A percentile compares a stretch with the other conserved stretches of the same genome.
phyloP scores from a whole-genome alignment of 371 early-diverging fungal species.

The Actinomortierella wolfii region DNA sequence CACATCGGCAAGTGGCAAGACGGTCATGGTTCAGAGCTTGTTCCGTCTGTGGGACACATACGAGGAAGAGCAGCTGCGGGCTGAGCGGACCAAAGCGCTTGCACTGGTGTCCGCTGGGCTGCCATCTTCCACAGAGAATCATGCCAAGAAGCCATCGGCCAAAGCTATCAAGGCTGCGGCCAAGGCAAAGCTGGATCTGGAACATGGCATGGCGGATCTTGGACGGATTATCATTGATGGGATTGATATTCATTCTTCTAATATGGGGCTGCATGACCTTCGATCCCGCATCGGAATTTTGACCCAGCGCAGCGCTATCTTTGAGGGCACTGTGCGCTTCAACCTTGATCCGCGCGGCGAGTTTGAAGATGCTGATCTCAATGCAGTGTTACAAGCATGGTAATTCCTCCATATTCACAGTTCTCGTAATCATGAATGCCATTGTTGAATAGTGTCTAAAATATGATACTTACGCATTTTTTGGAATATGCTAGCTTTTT shows the following conservation, averaged over 20 bases:
- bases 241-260: conserved; percentile 13
- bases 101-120: no score
- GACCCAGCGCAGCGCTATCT: conserved; percentile 34
- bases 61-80: conserved; percentile 29
- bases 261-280: conserved; percentile 24
- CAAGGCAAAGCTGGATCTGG: no score
- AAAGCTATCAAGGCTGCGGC: no score
- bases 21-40: conserved; percentile 35
- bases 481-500: conserved; percentile 15
- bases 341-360: conserved; percentile 38
- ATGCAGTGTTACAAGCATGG: conserved; percentile 33
- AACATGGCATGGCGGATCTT: conserved; percentile 8
- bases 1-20: conserved; percentile 42
- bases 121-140: no score
- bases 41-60: conserved; percentile 41
- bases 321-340: conserved; percentile 45
- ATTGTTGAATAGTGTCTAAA: neutral
- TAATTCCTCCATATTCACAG: neutral
- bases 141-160: no score
- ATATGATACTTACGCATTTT: no score
- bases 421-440: neutral
- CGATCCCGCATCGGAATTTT: conserved; percentile 26
- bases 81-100: conserved; percentile 10
- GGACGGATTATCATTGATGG: conserved; percentile 37
- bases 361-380: conserved; percentile 40